phyloP scores from a whole-genome alignment of 768 basidiomycete genomes.

The Coprinopsis cinerea region DNA sequence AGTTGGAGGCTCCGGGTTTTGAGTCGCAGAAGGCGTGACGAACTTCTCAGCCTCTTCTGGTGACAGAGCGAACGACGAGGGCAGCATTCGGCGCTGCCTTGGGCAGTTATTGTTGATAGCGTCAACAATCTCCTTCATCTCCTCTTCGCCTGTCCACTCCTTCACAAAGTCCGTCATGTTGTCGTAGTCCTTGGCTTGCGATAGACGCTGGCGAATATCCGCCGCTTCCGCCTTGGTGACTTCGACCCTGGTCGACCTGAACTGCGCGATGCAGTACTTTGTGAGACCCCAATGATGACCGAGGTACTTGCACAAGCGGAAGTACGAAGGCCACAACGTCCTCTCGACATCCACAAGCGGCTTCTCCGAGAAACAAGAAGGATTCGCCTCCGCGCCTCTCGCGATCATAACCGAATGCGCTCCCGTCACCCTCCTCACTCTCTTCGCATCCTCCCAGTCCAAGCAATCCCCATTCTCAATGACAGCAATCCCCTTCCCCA shows the following conservation, averaged over 20 bases:
- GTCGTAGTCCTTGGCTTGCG: constrained; percentile 58
- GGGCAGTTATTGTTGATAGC: constrained; percentile 44
- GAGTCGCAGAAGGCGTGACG: constrained; percentile 46
- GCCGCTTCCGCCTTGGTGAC: constrained; percentile 57
- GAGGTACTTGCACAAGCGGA: constrained; percentile 72
- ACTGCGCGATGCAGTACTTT: constrained; percentile 82
- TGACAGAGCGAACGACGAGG: constrained; percentile 13
- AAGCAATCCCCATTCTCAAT: constrained; percentile 92
- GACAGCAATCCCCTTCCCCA: constrained; percentile 78
- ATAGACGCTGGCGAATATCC: constrained; percentile 44
- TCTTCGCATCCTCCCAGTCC: constrained; percentile 71
- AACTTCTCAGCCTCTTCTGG: neutral
- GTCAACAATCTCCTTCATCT: constrained; percentile 48
- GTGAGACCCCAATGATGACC: constrained; percentile 79
- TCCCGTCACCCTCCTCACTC: constrained; percentile 71
- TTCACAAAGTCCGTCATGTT: constrained; percentile 47
- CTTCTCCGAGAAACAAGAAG: constrained; percentile 72
- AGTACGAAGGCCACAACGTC: constrained; percentile 64
- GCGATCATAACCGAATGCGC: constrained; percentile 96
- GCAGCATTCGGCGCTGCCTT: constrained; percentile 28
- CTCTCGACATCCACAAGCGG: constrained; percentile 66
- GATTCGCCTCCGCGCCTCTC: constrained; percentile 89
- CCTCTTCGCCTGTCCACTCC: constrained; percentile 54
- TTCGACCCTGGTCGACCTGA: constrained; percentile 59
- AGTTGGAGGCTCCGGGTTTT: constrained; percentile 54